phyloP scores from a whole-genome alignment of 2,329 filamentous ascomycete species.

The Amylocarpus encephaloides region DNA sequence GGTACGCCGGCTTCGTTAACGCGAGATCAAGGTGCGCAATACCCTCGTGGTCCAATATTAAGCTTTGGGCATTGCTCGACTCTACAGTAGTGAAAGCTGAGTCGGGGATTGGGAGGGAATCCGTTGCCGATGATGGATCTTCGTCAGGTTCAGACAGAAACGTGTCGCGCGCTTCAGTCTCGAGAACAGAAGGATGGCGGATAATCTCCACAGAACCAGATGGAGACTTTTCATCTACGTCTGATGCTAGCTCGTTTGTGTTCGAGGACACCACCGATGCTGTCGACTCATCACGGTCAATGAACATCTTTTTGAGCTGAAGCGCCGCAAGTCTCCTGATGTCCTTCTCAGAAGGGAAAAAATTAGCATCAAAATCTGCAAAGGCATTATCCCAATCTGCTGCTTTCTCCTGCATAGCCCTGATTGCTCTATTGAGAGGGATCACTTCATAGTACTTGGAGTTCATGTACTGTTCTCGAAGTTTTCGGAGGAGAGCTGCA shows the following conservation, averaged over 20 bases:
- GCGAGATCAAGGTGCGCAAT: slow-evolving; percentile 58
- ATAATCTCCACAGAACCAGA: slow-evolving; percentile 27
- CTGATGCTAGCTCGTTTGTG: slow-evolving; percentile 47
- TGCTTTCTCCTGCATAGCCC: slow-evolving; percentile 87
- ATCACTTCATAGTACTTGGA: slow-evolving; percentile 97
- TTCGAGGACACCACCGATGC: slow-evolving; percentile 67
- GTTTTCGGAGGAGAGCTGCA: slow-evolving; percentile 60
- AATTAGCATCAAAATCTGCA: slow-evolving; percentile 84
- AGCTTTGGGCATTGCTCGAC: slow-evolving; percentile 14
- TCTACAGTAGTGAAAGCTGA: neutral
- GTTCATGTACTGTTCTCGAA: slow-evolving; percentile 86
- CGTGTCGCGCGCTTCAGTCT: slow-evolving; percentile 58
- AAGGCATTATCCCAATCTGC: slow-evolving; percentile 91
- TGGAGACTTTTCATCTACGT: slow-evolving; percentile 40
- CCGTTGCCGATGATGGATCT: slow-evolving; percentile 27
- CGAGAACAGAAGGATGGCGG: slow-evolving; percentile 38
- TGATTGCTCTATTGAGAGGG: slow-evolving; percentile 80
- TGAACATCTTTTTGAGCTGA: slow-evolving; percentile 90
- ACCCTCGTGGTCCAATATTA: slow-evolving; percentile 42
- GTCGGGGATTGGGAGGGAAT: neutral
- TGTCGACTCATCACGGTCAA: slow-evolving; percentile 73
- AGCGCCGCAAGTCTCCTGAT: slow-evolving; percentile 86
- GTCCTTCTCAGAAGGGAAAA: slow-evolving; percentile 91
- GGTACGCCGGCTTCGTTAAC: slow-evolving; percentile 28
- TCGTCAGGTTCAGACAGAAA: slow-evolving; percentile 58